These are phyloP conservation scores for Chlorella sp. DNA, from an alignment of 139 green algal genomes.

Conservation along the genomic window DNA sequence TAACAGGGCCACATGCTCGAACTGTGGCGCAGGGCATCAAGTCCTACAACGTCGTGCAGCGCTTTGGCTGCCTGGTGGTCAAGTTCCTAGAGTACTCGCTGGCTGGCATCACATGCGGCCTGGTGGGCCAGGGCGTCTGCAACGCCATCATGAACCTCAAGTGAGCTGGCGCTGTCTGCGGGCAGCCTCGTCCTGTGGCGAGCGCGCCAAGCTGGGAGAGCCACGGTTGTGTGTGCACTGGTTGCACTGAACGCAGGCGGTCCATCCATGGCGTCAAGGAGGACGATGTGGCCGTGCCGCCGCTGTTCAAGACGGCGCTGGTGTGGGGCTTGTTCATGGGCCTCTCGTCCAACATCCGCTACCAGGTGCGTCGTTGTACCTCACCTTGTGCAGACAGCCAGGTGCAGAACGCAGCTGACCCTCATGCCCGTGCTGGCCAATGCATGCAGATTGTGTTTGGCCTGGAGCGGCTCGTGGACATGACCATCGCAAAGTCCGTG, in stretches of 20 bases:
- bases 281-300: conserved; percentile 66
- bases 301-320: conserved; percentile 69
- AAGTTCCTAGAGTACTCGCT: conserved; percentile 88
- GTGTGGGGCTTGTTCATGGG: conserved; percentile 97
- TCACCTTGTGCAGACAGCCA: no score
- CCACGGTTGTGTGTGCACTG: no score
- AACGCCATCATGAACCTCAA: conserved; percentile 82
- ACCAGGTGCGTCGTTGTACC: conserved; percentile 81
- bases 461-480: conserved; percentile 81
- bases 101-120: conserved; percentile 79
- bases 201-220: no score
- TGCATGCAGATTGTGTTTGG: conserved; percentile 84
- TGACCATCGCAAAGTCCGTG: conserved; percentile 59
- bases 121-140: conserved; percentile 86
- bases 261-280: conserved; percentile 13
- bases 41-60: conserved; percentile 44
- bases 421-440: no score
- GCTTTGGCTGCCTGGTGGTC: conserved; percentile 58
- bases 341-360: conserved; percentile 87
- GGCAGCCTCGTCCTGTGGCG: neutral
- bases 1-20: no score
- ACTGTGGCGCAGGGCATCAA: conserved; percentile 37
- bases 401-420: no score
- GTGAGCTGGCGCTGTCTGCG: conserved; percentile 22
- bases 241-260: no score